phyloP scores from a whole-genome alignment of 1,284 basidiomycete genomes.

The Cryptococcus sp. region DNA sequence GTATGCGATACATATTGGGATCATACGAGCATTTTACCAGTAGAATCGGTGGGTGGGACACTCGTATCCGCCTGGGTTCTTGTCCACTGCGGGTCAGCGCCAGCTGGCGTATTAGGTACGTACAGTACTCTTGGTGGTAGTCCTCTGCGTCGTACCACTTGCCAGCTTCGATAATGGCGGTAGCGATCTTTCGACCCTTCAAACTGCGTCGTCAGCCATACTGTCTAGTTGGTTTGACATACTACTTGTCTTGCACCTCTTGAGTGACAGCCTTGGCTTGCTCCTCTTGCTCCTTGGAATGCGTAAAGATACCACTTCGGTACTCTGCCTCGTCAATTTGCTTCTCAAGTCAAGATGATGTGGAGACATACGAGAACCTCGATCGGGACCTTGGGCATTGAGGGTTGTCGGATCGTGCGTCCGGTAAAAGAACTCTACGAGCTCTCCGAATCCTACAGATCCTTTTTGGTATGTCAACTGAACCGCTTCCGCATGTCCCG shows the following conservation, averaged over 20 bases:
- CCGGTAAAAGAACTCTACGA: constrained; percentile 90
- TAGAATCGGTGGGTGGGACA: constrained; percentile 49
- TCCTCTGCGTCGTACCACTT: constrained; percentile 76
- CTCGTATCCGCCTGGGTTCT: constrained; percentile 49
- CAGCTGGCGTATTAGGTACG: constrained; percentile 8
- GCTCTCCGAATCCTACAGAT: constrained; percentile 70
- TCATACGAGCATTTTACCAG: constrained; percentile 32
- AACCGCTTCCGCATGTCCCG: constrained; percentile 85
- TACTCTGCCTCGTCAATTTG: constrained; percentile 58
- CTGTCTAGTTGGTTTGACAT: constrained; percentile 13
- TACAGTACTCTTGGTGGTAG: constrained; percentile 74
- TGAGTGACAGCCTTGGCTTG: constrained; percentile 73
- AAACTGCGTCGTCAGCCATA: constrained; percentile 47
- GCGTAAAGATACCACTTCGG: constrained; percentile 84
- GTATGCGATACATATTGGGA: too few relatives aligned
- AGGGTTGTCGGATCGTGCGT: constrained; percentile 89
- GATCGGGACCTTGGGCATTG: constrained; percentile 70
- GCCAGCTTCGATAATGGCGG: constrained; percentile 60
- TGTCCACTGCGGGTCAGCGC: constrained; percentile 30
- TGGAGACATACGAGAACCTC: constrained; percentile 64
- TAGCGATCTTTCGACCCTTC: constrained; percentile 69
- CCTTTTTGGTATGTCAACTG: constrained; percentile 78
- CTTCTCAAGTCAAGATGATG: not conserved
- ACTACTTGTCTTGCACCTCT: constrained; percentile 78
- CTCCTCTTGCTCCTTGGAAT: constrained; percentile 66